These are phyloP conservation scores for Nidula microcarpa DNA, from an alignment of 768 basidiomycete species.

Conservation along the genomic window DNA sequence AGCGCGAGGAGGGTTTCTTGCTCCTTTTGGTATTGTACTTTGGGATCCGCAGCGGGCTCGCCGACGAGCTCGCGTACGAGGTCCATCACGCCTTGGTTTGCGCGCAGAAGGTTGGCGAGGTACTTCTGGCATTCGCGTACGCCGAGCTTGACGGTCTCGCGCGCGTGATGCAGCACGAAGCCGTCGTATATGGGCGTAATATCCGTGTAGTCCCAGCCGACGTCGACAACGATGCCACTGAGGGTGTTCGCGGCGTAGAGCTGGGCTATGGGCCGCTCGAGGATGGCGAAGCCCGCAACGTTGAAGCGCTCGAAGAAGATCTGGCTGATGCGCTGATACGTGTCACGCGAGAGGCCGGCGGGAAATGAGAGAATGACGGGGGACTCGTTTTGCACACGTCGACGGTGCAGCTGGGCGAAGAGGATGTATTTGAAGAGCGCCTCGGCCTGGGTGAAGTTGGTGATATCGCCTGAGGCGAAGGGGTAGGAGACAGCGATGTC, in stretches of 20 bases:
- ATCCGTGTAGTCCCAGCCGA: conserved; percentile 73
- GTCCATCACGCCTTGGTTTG: conserved; percentile 60
- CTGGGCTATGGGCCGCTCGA: conserved; percentile 83
- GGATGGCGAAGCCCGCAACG: conserved; percentile 74
- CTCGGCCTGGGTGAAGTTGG: conserved; percentile 83
- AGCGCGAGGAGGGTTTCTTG: conserved; percentile 57
- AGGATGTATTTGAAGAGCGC: conserved; percentile 89
- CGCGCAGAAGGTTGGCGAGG: conserved; percentile 68
- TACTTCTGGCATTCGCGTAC: conserved; percentile 70
- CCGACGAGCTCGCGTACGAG: neutral
- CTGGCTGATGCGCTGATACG: conserved; percentile 73
- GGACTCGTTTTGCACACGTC: conserved; percentile 84
- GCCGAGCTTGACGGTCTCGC: conserved; percentile 60
- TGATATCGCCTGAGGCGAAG: conserved; percentile 68
- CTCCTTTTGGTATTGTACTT: conserved; percentile 16
- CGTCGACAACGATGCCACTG: conserved; percentile 77
- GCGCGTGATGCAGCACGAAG: conserved; percentile 51
- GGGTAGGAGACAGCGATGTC: conserved; percentile 81
- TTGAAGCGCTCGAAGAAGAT: conserved; percentile 94
- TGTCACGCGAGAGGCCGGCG: conserved; percentile 58
- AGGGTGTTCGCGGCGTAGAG: conserved; percentile 74
- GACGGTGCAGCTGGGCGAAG: conserved; percentile 68
- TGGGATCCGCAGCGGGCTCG: conserved; percentile 20
- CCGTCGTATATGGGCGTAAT: conserved; percentile 78
- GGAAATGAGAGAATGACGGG: conserved; percentile 75